phyloP scores from a whole-genome alignment of 768 basidiomycete species.

The Suillus alpinus region DNA sequence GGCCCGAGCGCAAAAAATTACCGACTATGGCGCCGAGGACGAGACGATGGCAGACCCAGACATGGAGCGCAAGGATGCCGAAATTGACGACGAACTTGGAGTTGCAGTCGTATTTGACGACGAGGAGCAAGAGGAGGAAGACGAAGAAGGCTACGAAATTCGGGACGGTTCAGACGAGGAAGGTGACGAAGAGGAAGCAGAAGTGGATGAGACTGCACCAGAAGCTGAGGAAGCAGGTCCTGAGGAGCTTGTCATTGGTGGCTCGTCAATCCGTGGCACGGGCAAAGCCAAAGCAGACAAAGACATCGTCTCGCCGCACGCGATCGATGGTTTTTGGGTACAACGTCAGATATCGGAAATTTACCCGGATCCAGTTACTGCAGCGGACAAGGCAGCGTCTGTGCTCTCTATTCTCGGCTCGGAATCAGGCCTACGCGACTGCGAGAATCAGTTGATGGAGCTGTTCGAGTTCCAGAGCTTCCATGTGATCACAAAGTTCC shows the following conservation, averaged over 20 bases:
- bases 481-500: constrained; percentile 83
- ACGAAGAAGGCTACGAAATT: constrained; percentile 86
- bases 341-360: constrained; percentile 90
- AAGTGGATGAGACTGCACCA: constrained; percentile 34
- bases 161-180: constrained; percentile 79
- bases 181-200: constrained; percentile 56
- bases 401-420: constrained; percentile 85
- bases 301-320: constrained; percentile 83
- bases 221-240: constrained; percentile 47
- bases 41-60: constrained; percentile 77
- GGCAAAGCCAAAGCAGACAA: constrained; percentile 60
- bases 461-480: constrained; percentile 93
- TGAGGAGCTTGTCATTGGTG: constrained; percentile 80
- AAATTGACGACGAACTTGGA: constrained; percentile 95
- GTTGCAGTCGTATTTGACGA: constrained; percentile 98
- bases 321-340: constrained; percentile 98
- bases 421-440: constrained; percentile 84
- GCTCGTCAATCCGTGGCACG: constrained; percentile 44
- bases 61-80: constrained; percentile 76
- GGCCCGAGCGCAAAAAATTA: constrained; percentile 88
- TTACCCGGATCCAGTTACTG: constrained; percentile 92
- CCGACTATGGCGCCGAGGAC: constrained; percentile 91
- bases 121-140: constrained; percentile 93
- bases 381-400: constrained; percentile 83
- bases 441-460: constrained; percentile 95